Conservation (phyloP, 2,329 filamentous ascomycete genomes). For the Fusarium poae region DNA sequence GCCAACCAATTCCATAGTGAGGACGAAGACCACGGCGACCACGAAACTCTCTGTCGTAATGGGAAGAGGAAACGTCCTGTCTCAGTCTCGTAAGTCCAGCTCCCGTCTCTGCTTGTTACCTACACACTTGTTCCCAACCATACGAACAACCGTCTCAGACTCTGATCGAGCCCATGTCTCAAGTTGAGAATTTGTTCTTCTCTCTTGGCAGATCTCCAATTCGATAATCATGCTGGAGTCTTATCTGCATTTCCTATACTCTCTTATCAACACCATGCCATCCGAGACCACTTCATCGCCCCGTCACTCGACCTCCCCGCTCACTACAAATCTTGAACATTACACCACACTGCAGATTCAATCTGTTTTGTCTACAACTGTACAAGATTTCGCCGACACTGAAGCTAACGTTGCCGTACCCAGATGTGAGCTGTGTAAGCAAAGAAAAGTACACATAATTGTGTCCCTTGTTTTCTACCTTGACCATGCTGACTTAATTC, state of each 20-base stretch:
- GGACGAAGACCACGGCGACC: conserved; percentile 62
- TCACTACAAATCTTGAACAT: conserved; percentile 25
- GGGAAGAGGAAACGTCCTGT: conserved; percentile 72
- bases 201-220: conserved; percentile 20
- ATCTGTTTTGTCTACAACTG: conserved; percentile 31
- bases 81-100: conserved; percentile 67
- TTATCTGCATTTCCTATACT: conserved; percentile 41
- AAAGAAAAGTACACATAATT: conserved; percentile 73
- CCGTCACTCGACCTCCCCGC: conserved; percentile 35
- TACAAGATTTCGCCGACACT: conserved; percentile 30
- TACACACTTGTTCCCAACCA: conserved; percentile 24
- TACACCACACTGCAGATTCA: conserved; percentile 28
- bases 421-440: conserved; percentile 83
- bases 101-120: conserved; percentile 21
- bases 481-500: conserved; percentile 24
- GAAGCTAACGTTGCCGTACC: conserved; percentile 55
- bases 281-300: conserved; percentile 33
- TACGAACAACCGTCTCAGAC: conserved; percentile 13
- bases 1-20: conserved; percentile 50
- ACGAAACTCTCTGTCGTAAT: conserved; percentile 51
- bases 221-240: conserved; percentile 39
- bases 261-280: conserved; percentile 40
- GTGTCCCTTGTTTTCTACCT: not conserved
- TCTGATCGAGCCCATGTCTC: conserved; percentile 18
- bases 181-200: conserved; percentile 9